Evolutionary conservation across 805 yeast species (phyloP), one percentile per base, ranked within the genome.

Genomic region (Ogataea thermomethanolica): DNA sequence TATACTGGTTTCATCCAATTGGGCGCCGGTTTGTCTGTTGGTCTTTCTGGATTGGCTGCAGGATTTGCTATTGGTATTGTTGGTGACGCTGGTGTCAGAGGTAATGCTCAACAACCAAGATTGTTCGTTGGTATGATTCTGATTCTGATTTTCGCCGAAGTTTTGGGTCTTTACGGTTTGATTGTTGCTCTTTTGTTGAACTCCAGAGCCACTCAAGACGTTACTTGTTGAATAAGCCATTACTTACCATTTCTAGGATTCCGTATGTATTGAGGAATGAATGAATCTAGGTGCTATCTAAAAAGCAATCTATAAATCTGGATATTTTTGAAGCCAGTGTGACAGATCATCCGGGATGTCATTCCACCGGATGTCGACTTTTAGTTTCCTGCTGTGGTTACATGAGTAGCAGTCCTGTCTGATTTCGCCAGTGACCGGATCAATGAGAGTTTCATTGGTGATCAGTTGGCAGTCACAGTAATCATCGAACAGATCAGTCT

Each of bases 1-100:
- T 91, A 86, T 75, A 88, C 96, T 47, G 98, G 98, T 53, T 91
- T 91, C 76, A 89, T 91, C 69, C 99, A 91, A 74, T 76, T 91
- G 60, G 98, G 96, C 70, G 96, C 97, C 44, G 99, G 99, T 67
- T 76, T 91, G 58, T 85, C 96, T 37, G 99, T 91, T 53, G 99
- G 99, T 62, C 76, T 91, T 56, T 84, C 96, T 48, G 96, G 98
- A 66, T 77, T 91, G 63, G 97, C 98, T 62, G 96, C 97, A 51
- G 99, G 99, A 56, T 91, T 88, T 62, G 97, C 99, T 66, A 91
- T 91, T 71, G 99, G 99, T 73, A 91, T 91, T 55, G 99, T 91
- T 54, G 99, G 99, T 67, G 99, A 91, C 66, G 97, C 96, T 44
- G 99, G 99, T 78, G 98, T 91, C 44, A 86, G 98, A 76, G 96